These are phyloP conservation scores for Endoconidiophora laricicola DNA, from an alignment of 2,329 filamentous ascomycete genomes.

Conservation along the genomic window DNA sequence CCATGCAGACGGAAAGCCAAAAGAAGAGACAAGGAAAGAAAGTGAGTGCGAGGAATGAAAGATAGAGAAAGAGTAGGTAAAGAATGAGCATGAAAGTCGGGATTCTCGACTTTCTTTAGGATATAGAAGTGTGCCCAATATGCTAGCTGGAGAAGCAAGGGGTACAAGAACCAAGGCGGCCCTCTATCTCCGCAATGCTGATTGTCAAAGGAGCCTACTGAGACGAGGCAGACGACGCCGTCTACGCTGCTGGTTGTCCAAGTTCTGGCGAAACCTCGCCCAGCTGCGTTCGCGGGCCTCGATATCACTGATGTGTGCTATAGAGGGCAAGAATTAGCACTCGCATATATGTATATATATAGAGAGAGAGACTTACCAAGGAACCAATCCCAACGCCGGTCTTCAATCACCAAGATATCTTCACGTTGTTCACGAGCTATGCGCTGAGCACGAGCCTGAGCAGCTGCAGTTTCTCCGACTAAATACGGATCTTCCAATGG, in stretches of 20 bases:
- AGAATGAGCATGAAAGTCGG: not conserved
- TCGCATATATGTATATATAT: not conserved
- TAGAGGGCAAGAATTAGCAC: conserved; percentile 13
- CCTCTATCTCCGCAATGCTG: not conserved
- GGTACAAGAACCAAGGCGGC: not conserved
- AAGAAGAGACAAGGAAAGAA: not conserved
- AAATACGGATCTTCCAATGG: conserved; percentile 51
- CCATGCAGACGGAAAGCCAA: no score
- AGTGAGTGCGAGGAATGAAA: not conserved
- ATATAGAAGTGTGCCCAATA: not conserved
- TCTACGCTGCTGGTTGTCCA: conserved; percentile 17
- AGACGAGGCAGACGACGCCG: conserved; percentile 12
- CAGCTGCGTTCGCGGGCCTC: conserved; percentile 35
- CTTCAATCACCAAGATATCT: conserved; percentile 38
- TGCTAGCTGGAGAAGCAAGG: not conserved
- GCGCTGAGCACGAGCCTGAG: conserved; percentile 37
- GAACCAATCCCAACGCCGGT: conserved; percentile 44
- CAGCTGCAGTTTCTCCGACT: conserved; percentile 49
- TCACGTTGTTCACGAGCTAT: conserved; percentile 38
- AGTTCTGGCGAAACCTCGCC: conserved; percentile 26
- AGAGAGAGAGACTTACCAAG: conserved; percentile 28
- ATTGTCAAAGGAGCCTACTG: not conserved
- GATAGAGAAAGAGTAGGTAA: not conserved
- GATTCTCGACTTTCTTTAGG: not conserved
- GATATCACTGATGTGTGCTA: conserved; percentile 34